Base-by-base conservation (phyloP, 805 yeast genomes). In the Metschnikowia vanudenii region DNA sequence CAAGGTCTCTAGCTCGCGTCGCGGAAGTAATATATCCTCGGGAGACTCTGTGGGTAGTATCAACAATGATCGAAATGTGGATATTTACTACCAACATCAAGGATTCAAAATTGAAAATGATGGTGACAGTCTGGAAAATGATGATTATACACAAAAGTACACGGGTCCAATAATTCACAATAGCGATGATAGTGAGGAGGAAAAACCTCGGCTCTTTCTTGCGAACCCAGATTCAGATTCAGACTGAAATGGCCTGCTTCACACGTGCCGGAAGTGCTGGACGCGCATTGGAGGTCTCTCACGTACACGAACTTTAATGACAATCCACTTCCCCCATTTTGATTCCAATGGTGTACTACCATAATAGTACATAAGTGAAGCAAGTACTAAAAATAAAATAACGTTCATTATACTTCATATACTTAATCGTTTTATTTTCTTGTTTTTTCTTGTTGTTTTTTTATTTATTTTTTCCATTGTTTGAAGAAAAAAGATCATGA, bases 191-290 rank as follows among this genome's bases (percentile, higher is more conserved):
- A 68, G 62, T 5, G 60, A 62, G 6, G 67, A 63, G 28, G 73
- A 69, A 16, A 60, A 62, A 19, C 77, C 79, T 56, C 69, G 73
- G 19, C 64, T 82, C 46, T 76, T 70, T 38, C 71, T 82, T 41
- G 85, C 84, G 16, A 82, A 82, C 49, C 87, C 87, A 0, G 87
- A 72, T 49, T 24, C 52, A 16, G 49, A 75, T 33, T 68, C 69
- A 45, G 76, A 70, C 2, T 69, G 50, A 42, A 24, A 12, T 5
- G 12, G 12, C 28, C 28, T 26, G 28, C 28, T 26, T 8, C 10
- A 26, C 28, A 26, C 9, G 12, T 20, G 12, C 28, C 12, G 12
- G 28, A 26, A 5, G 28, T 26, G 28, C 11, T 10, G 28, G 12
- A 26, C 28, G 28, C 28, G 12, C 9, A 9, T 9, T 26, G 28